Conservation (phyloP, 2,329 filamentous ascomycete species). For the Juglanconis oblonga region DNA sequence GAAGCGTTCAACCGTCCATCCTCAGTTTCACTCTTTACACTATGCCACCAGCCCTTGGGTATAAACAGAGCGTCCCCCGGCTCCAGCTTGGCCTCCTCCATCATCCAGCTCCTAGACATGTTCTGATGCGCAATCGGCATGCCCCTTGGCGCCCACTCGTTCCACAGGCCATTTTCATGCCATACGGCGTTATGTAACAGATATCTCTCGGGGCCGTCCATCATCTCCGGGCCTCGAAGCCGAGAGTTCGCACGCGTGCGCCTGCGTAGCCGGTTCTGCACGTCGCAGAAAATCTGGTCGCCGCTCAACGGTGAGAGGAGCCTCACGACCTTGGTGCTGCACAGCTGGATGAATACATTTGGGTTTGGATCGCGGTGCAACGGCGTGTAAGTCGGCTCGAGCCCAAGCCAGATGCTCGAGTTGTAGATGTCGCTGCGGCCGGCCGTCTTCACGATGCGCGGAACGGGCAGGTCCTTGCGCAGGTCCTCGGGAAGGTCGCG, state of each 20-base stretch:
- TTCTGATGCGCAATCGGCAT: slow-evolving; percentile 21
- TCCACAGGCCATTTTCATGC: slow-evolving; percentile 36
- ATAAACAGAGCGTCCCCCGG: slow-evolving; percentile 75
- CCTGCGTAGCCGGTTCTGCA: slow-evolving; percentile 39
- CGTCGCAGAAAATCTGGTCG: slow-evolving; percentile 56
- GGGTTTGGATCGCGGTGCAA: slow-evolving; percentile 92
- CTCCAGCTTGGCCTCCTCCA: slow-evolving; percentile 54
- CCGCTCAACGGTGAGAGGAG: slow-evolving; percentile 66
- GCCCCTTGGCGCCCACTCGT: slow-evolving; percentile 18
- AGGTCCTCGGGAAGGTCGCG: slow-evolving; percentile 62
- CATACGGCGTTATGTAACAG: slow-evolving; percentile 70
- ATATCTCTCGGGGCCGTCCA: slow-evolving; percentile 71
- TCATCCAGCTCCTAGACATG: background rate
- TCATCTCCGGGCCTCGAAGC: slow-evolving; percentile 84
- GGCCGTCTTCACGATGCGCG: slow-evolving; percentile 57
- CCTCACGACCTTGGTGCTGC: slow-evolving; percentile 69
- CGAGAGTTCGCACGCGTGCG: slow-evolving; percentile 36
- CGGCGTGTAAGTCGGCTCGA: slow-evolving; percentile 83
- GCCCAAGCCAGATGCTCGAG: slow-evolving; percentile 84
- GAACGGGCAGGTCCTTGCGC: slow-evolving; percentile 64
- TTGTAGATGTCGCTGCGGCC: slow-evolving; percentile 84
- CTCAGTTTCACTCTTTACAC: slow-evolving; percentile 61
- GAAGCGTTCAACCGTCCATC: slow-evolving; percentile 36
- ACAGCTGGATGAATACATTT: slow-evolving; percentile 85
- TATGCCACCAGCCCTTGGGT: slow-evolving; percentile 85